phyloP scores from a whole-genome alignment of 1,284 basidiomycete genomes.

The Rhodotorula sp. region DNA sequence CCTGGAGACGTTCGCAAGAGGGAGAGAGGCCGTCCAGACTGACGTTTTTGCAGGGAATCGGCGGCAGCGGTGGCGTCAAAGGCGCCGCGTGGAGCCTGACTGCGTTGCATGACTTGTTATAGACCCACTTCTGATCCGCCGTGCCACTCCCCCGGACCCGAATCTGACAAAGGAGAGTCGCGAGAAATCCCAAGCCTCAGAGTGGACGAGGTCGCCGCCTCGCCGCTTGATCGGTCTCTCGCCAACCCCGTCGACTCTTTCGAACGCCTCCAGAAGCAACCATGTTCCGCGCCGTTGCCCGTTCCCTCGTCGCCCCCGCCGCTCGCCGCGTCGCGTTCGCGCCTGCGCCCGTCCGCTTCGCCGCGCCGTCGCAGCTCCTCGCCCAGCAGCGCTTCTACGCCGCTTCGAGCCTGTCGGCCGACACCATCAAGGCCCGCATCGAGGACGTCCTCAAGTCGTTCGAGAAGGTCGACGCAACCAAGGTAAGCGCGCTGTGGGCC shows the following conservation, averaged over 20 bases:
- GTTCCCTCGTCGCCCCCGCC: conserved; percentile 27
- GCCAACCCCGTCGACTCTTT: neutral
- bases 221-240: neutral
- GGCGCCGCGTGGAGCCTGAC: neutral
- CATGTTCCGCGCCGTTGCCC: conserved; percentile 38
- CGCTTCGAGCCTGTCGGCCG: conserved; percentile 68
- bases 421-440: conserved; percentile 76
- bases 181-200: no score
- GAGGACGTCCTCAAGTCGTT: conserved; percentile 88
- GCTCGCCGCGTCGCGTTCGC: conserved; percentile 15
- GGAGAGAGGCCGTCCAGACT: neutral
- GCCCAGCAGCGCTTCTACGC: conserved; percentile 60
- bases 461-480: conserved; percentile 84
- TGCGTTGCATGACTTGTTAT: conserved; percentile 3
- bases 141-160: no score
- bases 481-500: conserved; percentile 56
- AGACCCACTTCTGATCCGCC: neutral
- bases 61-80: conserved; percentile 3
- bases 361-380: conserved; percentile 13
- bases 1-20: no score
- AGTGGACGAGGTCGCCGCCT: neutral
- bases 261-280: neutral
- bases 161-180: no score
- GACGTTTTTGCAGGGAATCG: conserved; percentile 8
- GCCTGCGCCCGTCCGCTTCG: conserved; percentile 14